A percentile compares a stretch with the other conserved stretches of the same genome.
Evolutionary conservation across 257 asterid genomes (phyloP).

Genomic region (Avicennia marina): DNA sequence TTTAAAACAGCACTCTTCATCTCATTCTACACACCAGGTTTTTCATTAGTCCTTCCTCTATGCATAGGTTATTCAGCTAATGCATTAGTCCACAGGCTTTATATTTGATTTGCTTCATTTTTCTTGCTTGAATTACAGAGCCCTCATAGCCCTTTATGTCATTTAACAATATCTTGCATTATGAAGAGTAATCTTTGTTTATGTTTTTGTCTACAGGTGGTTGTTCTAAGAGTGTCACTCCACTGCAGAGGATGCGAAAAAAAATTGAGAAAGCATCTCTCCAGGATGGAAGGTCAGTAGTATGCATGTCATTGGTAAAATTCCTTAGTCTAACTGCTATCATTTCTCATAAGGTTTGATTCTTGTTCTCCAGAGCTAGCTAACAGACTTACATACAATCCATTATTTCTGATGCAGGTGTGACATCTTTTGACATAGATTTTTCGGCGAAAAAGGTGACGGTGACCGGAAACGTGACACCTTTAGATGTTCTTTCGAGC

Average conservation of each 20-base stretch:
- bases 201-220: conserved; percentile 41
- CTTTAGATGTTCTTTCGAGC: conserved; percentile 57
- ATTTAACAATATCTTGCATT: too few species aligned
- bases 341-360: too few species aligned
- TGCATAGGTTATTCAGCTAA: background rate
- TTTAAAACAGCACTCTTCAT: conserved; percentile 16
- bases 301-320: background rate
- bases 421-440: conserved; percentile 68
- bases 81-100: background rate
- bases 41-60: background rate
- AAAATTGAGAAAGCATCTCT: conserved; percentile 76
- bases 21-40: conserved; percentile 44
- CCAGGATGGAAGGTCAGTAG: conserved; percentile 91
- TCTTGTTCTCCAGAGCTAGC: background rate
- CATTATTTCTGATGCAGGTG: conserved; percentile 38
- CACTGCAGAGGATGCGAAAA: conserved; percentile 92
- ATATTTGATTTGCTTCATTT: background rate
- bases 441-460: conserved; percentile 76
- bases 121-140: background rate
- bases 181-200: background rate
- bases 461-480: conserved; percentile 61
- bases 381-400: background rate
- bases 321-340: too few species aligned
- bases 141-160: background rate
- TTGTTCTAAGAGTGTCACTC: conserved; percentile 71